Evolutionary conservation across 208 protist genomes (phyloP).

Genomic region (Crithidia sp.): DNA sequence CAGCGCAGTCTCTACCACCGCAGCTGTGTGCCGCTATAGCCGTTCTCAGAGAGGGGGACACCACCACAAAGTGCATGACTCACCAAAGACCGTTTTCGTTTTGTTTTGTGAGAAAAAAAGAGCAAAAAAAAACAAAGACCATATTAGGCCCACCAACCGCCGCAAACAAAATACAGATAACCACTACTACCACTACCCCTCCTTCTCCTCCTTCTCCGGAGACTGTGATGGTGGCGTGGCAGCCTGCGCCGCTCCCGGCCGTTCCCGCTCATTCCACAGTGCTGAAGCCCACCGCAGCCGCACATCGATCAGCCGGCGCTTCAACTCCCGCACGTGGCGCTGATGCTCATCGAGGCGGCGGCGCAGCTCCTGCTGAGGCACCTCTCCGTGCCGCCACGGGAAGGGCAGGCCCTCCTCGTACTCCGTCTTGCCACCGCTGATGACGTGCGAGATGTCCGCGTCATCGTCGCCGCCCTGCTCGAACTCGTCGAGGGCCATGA

Average conservation of each 20-base stretch:
- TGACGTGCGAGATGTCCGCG: constrained; percentile 17
- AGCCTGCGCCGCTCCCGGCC: neutral
- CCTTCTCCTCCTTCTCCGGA: neutral
- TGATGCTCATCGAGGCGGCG: constrained; percentile 22
- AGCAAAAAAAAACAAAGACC: no score
- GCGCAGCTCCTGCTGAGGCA: constrained; percentile 15
- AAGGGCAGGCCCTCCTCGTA: constrained; percentile 23
- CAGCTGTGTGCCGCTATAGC: no score
- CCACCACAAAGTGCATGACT: no score
- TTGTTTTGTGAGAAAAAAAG: no score
- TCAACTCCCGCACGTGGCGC: constrained; percentile 21
- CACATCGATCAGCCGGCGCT: constrained; percentile 20
- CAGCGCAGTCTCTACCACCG: no score
- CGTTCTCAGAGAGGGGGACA: no score
- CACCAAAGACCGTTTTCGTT: no score
- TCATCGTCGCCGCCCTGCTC: constrained; percentile 18
- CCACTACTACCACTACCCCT: neutral
- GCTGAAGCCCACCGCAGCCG: constrained; percentile 17
- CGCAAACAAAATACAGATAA: no score
- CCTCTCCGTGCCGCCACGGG: constrained; percentile 17
- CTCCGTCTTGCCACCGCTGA: constrained; percentile 10
- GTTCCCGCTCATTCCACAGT: constrained; percentile 20
- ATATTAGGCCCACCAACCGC: no score
- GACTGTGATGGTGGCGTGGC: neutral
- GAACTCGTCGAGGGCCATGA: constrained; percentile 1